Conservation (phyloP, 2,329 filamentous ascomycete species). For the Ceratocystis colombiana region DNA sequence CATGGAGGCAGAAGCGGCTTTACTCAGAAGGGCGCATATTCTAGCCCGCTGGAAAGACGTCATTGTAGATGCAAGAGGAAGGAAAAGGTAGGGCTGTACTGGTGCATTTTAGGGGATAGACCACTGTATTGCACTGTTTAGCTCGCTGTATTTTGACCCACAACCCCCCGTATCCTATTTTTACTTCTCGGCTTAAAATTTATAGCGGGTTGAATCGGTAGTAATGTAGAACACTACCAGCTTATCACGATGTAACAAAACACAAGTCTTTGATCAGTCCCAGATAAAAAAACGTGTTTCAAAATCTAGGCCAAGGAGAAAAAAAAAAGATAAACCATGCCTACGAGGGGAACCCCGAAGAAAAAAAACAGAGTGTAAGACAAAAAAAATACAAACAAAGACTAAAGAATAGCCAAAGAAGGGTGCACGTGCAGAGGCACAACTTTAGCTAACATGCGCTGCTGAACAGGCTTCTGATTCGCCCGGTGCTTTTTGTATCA, state of each 20-base stretch:
- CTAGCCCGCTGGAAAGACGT: background rate
- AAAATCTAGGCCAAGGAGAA: background rate
- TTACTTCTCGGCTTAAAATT: background rate
- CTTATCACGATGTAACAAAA: background rate
- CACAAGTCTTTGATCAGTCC: background rate
- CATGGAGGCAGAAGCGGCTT: constrained; percentile 3
- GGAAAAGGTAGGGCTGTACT: background rate
- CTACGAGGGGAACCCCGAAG: background rate
- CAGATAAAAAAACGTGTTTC: background rate
- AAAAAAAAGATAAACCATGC: background rate
- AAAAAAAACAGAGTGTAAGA: background rate
- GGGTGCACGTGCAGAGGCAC: constrained; percentile 2
- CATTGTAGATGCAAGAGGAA: background rate
- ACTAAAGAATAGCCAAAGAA: constrained; percentile 3
- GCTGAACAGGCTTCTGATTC: constrained; percentile 10
- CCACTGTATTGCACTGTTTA: no score
- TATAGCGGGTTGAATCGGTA: background rate
- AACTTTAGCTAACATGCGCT: constrained; percentile 2
- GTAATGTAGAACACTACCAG: background rate
- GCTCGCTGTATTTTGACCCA: no score
- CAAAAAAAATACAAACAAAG: background rate
- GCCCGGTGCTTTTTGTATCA: background rate
- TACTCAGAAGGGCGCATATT: background rate
- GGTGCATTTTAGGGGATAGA: background rate
- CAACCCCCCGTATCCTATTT: background rate